Conservation (phyloP, 129 eudicot genomes). For the Centella asiatica region DNA sequence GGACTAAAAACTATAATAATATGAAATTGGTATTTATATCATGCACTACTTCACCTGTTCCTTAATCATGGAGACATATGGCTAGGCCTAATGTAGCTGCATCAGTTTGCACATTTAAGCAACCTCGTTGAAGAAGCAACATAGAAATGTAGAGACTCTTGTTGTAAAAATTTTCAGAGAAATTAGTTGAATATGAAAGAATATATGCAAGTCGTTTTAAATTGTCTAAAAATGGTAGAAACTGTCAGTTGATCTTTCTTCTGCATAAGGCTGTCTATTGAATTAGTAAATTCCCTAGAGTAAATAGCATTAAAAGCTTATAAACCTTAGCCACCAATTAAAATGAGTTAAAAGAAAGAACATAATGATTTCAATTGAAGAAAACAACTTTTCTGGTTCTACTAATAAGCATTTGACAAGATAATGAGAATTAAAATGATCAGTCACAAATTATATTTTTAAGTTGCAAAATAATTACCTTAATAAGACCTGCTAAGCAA, state of each 20-base stretch:
- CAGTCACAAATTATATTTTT: slow-evolving; percentile 1
- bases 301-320: no score
- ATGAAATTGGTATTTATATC: neutral
- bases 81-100: neutral
- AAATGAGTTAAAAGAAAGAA: no score
- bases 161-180: neutral
- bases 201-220: neutral
- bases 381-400: no score
- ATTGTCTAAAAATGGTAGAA: neutral
- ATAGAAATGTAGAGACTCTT: neutral
- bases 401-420: no score
- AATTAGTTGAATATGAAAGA: neutral
- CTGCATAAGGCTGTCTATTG: neutral
- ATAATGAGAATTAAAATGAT: neutral
- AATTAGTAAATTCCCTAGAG: neutral
- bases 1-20: no score
- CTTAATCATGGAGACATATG: neutral
- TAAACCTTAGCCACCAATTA: no score
- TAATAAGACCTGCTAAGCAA: slow-evolving; percentile 95
- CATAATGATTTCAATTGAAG: no score
- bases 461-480: slow-evolving; percentile 45
- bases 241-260: no score
- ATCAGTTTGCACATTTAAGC: neutral
- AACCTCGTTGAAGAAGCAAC: neutral
- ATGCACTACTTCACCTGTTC: neutral